Percentiles rank a stretch among this genome's conserved stretches.
Conservation (phyloP, 2,329 filamentous ascomycete species). For the Whalleya microplaca region DNA sequence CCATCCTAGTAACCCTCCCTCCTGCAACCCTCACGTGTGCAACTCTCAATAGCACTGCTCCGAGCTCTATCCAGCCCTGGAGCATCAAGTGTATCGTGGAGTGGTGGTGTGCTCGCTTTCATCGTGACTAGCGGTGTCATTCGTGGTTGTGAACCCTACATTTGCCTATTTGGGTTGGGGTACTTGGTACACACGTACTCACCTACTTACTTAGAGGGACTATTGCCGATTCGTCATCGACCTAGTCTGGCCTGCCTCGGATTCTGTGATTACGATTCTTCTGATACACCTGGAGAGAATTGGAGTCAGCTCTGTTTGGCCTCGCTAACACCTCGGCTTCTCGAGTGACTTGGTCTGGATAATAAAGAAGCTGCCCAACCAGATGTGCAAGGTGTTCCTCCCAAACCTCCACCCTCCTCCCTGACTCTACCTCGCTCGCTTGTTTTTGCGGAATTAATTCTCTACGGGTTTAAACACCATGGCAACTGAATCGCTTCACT, state of each 20-base stretch:
- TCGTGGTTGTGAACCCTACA: conserved; percentile 24
- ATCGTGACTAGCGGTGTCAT: conserved; percentile 22
- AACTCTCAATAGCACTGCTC: conserved; percentile 9
- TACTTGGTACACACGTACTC: neutral
- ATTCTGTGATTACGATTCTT: conserved; percentile 18
- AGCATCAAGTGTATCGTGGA: conserved; percentile 10
- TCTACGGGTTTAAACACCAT: conserved; percentile 19
- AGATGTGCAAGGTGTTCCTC: conserved; percentile 26
- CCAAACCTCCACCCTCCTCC: conserved; percentile 20
- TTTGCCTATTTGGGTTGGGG: conserved; percentile 13
- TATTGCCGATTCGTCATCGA: conserved; percentile 19
- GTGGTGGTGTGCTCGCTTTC: conserved; percentile 23
- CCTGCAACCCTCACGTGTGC: conserved; percentile 32
- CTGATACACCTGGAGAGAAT: conserved; percentile 12
- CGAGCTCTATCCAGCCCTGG: conserved; percentile 23
- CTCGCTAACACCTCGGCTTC: conserved; percentile 2
- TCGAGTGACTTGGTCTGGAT: conserved; percentile 12
- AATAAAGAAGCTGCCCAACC: conserved; percentile 16
- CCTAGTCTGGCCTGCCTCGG: neutral
- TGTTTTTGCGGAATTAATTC: conserved; percentile 11
- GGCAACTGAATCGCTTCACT: conserved; percentile 34
- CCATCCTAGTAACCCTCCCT: conserved; percentile 16
- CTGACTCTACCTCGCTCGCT: conserved; percentile 7
- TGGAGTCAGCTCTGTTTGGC: neutral
- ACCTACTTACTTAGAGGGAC: conserved; percentile 6